Base-by-base conservation (phyloP, 345 rosid genomes). In the Salix udensis region DNA sequence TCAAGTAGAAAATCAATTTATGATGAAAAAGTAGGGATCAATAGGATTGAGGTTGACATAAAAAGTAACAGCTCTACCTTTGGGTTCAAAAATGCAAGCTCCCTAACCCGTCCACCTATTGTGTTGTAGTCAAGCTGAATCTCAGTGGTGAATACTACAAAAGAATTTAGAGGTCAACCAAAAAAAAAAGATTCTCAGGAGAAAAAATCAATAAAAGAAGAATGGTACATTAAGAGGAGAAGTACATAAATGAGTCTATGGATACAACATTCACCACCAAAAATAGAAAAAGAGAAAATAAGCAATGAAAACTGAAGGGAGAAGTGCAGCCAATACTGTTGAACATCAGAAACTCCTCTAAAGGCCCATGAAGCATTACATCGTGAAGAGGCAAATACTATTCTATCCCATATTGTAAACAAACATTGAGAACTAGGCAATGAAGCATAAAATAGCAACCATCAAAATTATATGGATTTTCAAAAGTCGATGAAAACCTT, bases 31-130 rank as follows among this genome's bases (percentile, higher is more conserved):
- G 24, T 64, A 26, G 18, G 18, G 66, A 66, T 37, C 13, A 18
- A 74, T 44, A 18, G 62, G 26, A 72, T 42, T 21, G 37, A 18
- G 42, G 44, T n/a, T 75, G 55, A 62, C 50, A 70, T 19, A 62
- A 74, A 64, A 70, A 71, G 58, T 24, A 61, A 70, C 18, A 26
- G 67, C 42, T 55, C 77, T 86, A 93, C 98, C 90, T 92, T 89
- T 42, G 99, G 98, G 80, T 96, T 96, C 65, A 96, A 79, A 77
- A 96, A 96, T 76, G 99, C 98, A 64, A 94, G 97, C 81, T 96
- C 99, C 79, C 99, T 89, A 74, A 96, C 89, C 79, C 99, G 85
- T 78, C 96, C 97, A 80, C 89, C 92, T 72, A 96, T 84, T 53
- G 95, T 92, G 85, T 86, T 86, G 84, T 94, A 87, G 78, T 96